phyloP scores from a whole-genome alignment of 1,284 basidiomycete species.

The Leccinum angustisporum region DNA sequence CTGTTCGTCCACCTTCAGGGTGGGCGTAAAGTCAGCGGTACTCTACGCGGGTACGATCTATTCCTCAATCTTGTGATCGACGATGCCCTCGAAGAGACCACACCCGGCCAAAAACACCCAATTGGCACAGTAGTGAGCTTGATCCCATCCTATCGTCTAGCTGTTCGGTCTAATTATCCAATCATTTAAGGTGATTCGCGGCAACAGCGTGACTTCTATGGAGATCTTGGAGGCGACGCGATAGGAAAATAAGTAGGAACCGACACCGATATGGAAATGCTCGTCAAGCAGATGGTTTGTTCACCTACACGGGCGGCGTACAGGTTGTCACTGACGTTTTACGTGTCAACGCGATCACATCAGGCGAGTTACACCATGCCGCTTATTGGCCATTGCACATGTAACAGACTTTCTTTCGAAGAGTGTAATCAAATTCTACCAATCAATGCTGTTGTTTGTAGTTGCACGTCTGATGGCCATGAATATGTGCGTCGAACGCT shows the following conservation, averaged over 20 bases:
- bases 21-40: slow-evolving; percentile 93
- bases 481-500: neutral
- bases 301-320: neutral
- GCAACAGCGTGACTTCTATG: slow-evolving; percentile 93
- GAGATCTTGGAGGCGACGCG: slow-evolving; percentile 75
- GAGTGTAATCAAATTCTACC: neutral
- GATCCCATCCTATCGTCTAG: neutral
- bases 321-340: slow-evolving; percentile 7
- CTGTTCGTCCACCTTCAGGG: slow-evolving; percentile 95
- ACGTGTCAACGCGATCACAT: slow-evolving; percentile 2
- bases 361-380: slow-evolving; percentile 5
- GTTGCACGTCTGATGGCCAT: neutral
- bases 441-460: slow-evolving; percentile 5
- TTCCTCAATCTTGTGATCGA: slow-evolving; percentile 99
- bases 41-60: slow-evolving; percentile 96
- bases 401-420: slow-evolving; percentile 1
- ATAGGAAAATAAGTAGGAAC: slow-evolving; percentile 8
- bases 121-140: slow-evolving; percentile 86
- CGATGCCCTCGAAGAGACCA: slow-evolving; percentile 90
- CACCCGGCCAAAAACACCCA: slow-evolving; percentile 84
- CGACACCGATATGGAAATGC: slow-evolving; percentile 1
- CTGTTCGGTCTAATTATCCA: slow-evolving; percentile 10
- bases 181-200: slow-evolving; percentile 78
- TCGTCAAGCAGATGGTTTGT: slow-evolving; percentile 12
- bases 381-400: neutral